These are phyloP conservation scores for Phalaenopsis aphrodite DNA, from an alignment of 106 monocot genomes.

Conservation along the genomic window DNA sequence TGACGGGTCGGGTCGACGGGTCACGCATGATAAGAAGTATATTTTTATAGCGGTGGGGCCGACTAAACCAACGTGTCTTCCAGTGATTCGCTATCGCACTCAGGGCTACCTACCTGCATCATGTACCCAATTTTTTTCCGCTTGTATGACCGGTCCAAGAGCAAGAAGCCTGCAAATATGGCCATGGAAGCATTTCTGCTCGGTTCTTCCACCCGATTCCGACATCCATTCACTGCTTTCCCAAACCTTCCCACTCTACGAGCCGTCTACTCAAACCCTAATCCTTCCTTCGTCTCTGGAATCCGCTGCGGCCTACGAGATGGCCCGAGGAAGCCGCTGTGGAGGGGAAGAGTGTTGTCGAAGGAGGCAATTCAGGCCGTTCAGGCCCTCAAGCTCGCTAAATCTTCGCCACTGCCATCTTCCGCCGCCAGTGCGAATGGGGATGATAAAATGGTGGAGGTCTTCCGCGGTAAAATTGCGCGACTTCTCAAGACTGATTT, in stretches of 20 bases:
- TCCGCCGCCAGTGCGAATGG: not conserved
- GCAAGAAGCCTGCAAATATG: not conserved
- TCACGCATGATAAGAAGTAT: too few relatives aligned
- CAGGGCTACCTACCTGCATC: too few relatives aligned
- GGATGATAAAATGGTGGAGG: constrained; percentile 12
- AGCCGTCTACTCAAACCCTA: not conserved
- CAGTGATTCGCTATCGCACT: too few relatives aligned
- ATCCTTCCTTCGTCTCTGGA: not conserved
- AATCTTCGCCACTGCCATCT: constrained; percentile 7
- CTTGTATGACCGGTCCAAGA: too few relatives aligned
- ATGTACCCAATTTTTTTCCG: too few relatives aligned
- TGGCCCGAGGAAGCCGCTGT: constrained; percentile 39
- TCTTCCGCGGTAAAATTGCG: constrained; percentile 22
- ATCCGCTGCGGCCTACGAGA: constrained; percentile 54
- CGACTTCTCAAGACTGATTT: constrained; percentile 48
- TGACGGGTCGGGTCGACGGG: too few relatives aligned
- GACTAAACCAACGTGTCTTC: too few relatives aligned
- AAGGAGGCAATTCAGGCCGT: constrained; percentile 78
- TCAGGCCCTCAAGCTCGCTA: constrained; percentile 63
- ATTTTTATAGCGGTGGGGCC: too few relatives aligned
- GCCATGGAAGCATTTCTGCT: not conserved
- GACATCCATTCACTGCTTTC: not conserved
- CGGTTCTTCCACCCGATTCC: not conserved
- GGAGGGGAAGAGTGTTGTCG: constrained; percentile 44
- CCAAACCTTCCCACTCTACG: too few relatives aligned